These are phyloP conservation scores for Cordyceps cicadae DNA, from an alignment of 2,329 filamentous ascomycete genomes.

Conservation along the genomic window DNA sequence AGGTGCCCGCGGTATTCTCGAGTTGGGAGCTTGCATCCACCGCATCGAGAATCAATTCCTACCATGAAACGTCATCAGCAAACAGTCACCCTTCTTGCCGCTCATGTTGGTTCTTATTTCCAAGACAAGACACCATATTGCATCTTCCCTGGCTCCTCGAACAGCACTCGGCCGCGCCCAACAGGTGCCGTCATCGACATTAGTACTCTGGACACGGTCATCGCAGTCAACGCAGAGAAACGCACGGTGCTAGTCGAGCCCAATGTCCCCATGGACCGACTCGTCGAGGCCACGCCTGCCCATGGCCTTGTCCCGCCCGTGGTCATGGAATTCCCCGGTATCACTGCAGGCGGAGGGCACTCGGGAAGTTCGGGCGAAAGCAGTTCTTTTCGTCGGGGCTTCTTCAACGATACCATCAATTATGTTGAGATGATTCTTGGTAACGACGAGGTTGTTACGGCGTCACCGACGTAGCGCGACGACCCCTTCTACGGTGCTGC, in stretches of 20 bases:
- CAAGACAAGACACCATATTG: neutral
- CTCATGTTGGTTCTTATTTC: neutral
- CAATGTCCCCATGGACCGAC: constrained; percentile 59
- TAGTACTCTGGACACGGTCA: neutral
- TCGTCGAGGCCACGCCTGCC: constrained; percentile 49
- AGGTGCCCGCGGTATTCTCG: no score
- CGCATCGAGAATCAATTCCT: no score
- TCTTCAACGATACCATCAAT: constrained; percentile 56
- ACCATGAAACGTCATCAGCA: neutral
- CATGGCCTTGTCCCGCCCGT: constrained; percentile 53
- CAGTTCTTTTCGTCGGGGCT: constrained; percentile 56
- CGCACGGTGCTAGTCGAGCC: constrained; percentile 46
- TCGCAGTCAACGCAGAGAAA: neutral
- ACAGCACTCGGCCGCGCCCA: neutral
- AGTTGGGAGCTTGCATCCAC: no score
- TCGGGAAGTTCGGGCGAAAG: constrained; percentile 60
- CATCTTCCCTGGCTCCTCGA: neutral
- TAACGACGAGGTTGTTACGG: constrained; percentile 44
- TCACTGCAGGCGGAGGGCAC: constrained; percentile 60
- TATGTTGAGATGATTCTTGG: constrained; percentile 56
- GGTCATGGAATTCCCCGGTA: constrained; percentile 65
- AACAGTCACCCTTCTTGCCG: neutral
- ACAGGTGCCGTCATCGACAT: neutral
- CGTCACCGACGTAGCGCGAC: constrained; percentile 35
- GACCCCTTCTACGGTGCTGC: constrained; percentile 54